Conservation (phyloP, 345 rosid species). For the Aurinia saxatilis region DNA sequence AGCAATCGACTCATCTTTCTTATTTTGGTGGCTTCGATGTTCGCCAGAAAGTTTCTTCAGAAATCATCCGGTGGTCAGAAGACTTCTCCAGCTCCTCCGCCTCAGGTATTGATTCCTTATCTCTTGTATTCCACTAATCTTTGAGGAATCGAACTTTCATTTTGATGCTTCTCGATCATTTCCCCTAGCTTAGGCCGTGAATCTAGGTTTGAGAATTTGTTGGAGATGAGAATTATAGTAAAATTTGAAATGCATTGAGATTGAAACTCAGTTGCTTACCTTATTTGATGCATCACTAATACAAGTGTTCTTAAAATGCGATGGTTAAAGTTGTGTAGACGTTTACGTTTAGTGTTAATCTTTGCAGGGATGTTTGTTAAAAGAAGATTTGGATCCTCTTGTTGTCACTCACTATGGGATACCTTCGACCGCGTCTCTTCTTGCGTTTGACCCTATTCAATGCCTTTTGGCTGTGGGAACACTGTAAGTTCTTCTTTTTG, state of each 20-base stretch:
- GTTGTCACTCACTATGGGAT: constrained; percentile 62
- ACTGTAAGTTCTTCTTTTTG: constrained; percentile 40
- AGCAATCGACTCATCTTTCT: constrained; percentile 7
- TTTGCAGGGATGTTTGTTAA: constrained; percentile 27
- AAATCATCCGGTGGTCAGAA: constrained; percentile 26
- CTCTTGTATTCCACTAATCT: neutral
- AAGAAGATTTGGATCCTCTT: constrained; percentile 48
- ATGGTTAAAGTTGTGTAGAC: too few species aligned
- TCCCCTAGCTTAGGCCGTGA: neutral
- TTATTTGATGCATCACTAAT: too few species aligned
- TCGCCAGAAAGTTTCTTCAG: constrained; percentile 42
- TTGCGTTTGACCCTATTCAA: constrained; percentile 75
- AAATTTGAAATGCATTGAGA: too few species aligned
- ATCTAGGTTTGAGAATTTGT: neutral
- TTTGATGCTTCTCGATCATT: neutral
- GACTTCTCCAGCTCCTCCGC: constrained; percentile 19
- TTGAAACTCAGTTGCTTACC: too few species aligned
- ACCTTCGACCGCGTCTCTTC: constrained; percentile 72
- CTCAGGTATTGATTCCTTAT: constrained; percentile 25
- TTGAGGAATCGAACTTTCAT: neutral
- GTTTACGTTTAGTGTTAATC: constrained; percentile 10
- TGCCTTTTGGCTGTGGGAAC: constrained; percentile 76
- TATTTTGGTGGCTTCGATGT: constrained; percentile 31
- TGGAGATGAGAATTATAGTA: too few species aligned
- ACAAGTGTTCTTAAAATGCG: too few species aligned